Conservation (phyloP, 2,329 filamentous ascomycete species). For the Fusarium buharicum region DNA sequence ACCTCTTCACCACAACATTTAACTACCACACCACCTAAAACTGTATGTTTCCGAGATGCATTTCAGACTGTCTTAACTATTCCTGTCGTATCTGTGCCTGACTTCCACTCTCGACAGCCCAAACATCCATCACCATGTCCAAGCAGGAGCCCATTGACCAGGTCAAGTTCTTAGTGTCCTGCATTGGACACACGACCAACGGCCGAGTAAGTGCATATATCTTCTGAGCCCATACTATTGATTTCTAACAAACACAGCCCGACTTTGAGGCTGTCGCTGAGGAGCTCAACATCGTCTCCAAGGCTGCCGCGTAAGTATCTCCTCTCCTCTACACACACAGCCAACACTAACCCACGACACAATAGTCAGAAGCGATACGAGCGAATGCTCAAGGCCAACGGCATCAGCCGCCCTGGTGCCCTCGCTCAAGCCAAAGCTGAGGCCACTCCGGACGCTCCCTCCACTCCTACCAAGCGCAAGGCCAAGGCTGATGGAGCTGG, state of each 20-base stretch:
- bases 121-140: constrained; percentile 58
- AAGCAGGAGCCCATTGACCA: constrained; percentile 63
- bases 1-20: constrained; percentile 5
- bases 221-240: neutral
- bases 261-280: constrained; percentile 73
- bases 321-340: neutral
- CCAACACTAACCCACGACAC: neutral
- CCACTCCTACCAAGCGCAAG: constrained; percentile 48
- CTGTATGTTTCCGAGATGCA: neutral
- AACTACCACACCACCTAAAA: constrained; percentile 3
- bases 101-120: constrained; percentile 13
- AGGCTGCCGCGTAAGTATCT: constrained; percentile 74
- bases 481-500: constrained; percentile 33
- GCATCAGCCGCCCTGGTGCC: constrained; percentile 51
- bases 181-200: constrained; percentile 68
- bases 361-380: constrained; percentile 74
- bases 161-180: constrained; percentile 73
- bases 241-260: constrained; percentile 57
- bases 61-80: neutral
- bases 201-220: constrained; percentile 63
- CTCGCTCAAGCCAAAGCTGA: constrained; percentile 4
- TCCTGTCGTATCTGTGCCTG: neutral
- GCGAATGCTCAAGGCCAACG: constrained; percentile 70
- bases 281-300: constrained; percentile 70
- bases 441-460: constrained; percentile 7